phyloP scores from a whole-genome alignment of 2,329 filamentous ascomycete species.

The Rhinocladiella mackenziei region DNA sequence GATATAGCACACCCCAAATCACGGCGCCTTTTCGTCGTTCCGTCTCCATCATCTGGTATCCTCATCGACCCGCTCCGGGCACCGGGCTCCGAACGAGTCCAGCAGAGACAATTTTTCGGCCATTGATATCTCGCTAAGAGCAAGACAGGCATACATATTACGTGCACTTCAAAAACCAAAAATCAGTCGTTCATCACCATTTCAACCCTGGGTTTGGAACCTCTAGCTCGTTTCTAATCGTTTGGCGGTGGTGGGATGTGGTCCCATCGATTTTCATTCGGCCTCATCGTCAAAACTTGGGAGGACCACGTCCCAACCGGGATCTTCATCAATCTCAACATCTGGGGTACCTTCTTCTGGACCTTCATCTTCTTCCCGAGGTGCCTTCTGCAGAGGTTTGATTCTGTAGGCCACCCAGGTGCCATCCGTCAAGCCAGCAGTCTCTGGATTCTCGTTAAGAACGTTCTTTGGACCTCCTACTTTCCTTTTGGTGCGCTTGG shows the following conservation, averaged over 20 bases:
- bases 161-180: too few relatives aligned
- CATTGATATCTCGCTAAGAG: too few relatives aligned
- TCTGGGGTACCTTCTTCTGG: slow-evolving; percentile 22
- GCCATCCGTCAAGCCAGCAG: slow-evolving; percentile 40
- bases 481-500: slow-evolving; percentile 29
- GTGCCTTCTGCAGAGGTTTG: slow-evolving; percentile 15
- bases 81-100: too few relatives aligned
- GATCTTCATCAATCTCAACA: slow-evolving; percentile 29
- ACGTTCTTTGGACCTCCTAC: slow-evolving; percentile 33
- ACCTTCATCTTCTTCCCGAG: slow-evolving; percentile 13
- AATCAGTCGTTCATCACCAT: neutral
- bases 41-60: too few relatives aligned
- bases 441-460: slow-evolving; percentile 34
- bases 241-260: too few relatives aligned
- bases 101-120: too few relatives aligned
- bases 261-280: slow-evolving; percentile 12
- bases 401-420: slow-evolving; percentile 40
- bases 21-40: too few relatives aligned
- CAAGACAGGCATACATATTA: too few relatives aligned
- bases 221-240: too few relatives aligned
- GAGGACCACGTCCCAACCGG: slow-evolving; percentile 32
- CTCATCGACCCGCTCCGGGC: too few relatives aligned
- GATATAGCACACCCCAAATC: too few relatives aligned
- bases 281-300: slow-evolving; percentile 33
- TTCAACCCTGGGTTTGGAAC: neutral